A percentile compares a stretch with the other conserved stretches of the same genome.
Conservation (phyloP, 2,329 filamentous ascomycete species). For the Hymenoscyphus repandus region DNA sequence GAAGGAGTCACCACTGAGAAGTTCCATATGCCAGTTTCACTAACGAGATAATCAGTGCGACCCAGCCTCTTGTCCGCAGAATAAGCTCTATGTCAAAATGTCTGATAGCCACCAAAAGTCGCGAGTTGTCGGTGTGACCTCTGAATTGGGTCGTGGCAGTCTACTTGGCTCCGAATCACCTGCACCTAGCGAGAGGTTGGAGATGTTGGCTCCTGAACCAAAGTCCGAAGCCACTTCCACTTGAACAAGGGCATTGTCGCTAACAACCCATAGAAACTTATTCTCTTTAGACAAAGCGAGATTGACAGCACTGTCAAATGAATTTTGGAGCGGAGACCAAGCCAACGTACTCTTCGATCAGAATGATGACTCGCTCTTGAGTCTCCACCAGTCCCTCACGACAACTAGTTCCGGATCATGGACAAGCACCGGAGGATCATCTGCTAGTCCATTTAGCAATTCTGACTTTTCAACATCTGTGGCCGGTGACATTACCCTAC, state of each 20-base stretch:
- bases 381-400: background rate
- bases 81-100: conserved; percentile 12
- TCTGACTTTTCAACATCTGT: background rate
- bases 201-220: background rate
- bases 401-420: conserved; percentile 8
- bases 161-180: background rate
- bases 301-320: background rate
- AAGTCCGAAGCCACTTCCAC: too few species aligned
- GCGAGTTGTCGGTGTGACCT: background rate
- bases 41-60: conserved; percentile 12
- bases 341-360: background rate
- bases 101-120: background rate
- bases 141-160: background rate
- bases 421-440: background rate
- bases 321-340: background rate
- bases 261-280: too few species aligned
- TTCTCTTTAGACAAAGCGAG: too few species aligned
- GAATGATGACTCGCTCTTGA: conserved; percentile 1
- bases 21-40: too few species aligned
- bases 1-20: too few species aligned
- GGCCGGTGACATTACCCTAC: background rate
- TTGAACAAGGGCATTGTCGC: too few species aligned
- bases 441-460: background rate
- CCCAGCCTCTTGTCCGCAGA: conserved; percentile 13
- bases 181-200: background rate